phyloP scores from a whole-genome alignment of 2,329 filamentous ascomycete species.

The Onygenales sp. region DNA sequence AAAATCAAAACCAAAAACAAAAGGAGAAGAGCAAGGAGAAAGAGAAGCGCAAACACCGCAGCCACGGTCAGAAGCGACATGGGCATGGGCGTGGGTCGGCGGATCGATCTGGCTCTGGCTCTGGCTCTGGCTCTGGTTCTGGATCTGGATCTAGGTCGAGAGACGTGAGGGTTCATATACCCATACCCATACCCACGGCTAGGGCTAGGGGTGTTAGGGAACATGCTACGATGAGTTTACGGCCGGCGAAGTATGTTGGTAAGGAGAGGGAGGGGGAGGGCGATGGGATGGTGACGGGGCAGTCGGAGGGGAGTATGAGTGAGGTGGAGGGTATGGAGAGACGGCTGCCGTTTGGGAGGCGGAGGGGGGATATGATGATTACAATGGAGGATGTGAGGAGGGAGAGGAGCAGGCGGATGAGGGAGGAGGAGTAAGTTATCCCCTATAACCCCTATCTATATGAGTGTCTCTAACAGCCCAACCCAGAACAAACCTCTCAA shows the following conservation, averaged over 20 bases:
- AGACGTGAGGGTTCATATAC: neutral
- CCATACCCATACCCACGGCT: neutral
- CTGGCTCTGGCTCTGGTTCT: too few relatives aligned
- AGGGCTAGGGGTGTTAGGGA: neutral
- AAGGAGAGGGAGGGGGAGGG: conserved; percentile 19
- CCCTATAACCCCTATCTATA: neutral
- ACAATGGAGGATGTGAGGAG: conserved; percentile 27
- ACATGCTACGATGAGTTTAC: conserved; percentile 18
- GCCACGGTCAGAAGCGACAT: too few relatives aligned
- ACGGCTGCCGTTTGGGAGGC: conserved; percentile 6
- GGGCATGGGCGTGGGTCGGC: too few relatives aligned
- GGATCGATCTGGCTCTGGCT: too few relatives aligned
- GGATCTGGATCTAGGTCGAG: too few relatives aligned
- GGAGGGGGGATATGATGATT: conserved; percentile 17
- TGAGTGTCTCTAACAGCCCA: neutral
- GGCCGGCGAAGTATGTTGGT: conserved; percentile 21
- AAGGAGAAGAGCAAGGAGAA: too few relatives aligned
- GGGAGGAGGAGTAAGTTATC: conserved; percentile 59
- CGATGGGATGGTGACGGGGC: conserved; percentile 14
- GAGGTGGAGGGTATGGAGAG: conserved; percentile 19
- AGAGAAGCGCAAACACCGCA: too few relatives aligned
- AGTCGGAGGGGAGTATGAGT: conserved; percentile 13
- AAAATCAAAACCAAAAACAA: too few relatives aligned
- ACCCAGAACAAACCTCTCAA: conserved; percentile 17
- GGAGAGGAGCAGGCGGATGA: conserved; percentile 58